These are phyloP conservation scores for Saturnispora besseyi DNA, from an alignment of 805 yeast genomes.

Conservation along the genomic window DNA sequence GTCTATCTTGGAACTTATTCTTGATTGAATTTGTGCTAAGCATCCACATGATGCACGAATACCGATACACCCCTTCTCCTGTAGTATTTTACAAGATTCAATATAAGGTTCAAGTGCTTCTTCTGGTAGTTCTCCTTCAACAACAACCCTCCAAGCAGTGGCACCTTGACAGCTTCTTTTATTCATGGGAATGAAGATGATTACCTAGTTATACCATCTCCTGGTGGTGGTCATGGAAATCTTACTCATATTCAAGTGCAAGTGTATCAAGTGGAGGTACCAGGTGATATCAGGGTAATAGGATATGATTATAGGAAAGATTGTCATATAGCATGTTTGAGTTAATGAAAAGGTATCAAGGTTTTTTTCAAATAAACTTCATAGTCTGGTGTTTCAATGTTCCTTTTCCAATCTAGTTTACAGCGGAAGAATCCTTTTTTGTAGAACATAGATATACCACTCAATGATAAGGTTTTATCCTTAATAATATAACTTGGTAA, in stretches of 20 bases:
- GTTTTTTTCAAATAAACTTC: too few species aligned
- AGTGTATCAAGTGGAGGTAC: conserved; percentile 24
- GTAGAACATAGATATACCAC: too few species aligned
- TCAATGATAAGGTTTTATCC: too few species aligned
- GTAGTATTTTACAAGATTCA: conserved; percentile 21
- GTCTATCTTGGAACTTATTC: conserved; percentile 17
- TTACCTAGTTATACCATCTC: conserved; percentile 23
- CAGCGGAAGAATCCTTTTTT: too few species aligned
- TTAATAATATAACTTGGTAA: too few species aligned
- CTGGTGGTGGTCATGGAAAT: conserved; percentile 29
- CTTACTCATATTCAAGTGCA: conserved; percentile 25
- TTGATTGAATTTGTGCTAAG: conserved; percentile 25
- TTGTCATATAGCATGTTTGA: too few species aligned
- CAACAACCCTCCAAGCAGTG: conserved; percentile 23
- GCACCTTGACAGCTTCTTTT: conserved; percentile 21
- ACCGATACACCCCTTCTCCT: conserved; percentile 27
- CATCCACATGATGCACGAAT: conserved; percentile 31
- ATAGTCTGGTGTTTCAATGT: too few species aligned
- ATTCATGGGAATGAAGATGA: conserved; percentile 23
- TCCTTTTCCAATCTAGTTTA: too few species aligned
- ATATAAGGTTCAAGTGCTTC: conserved; percentile 23
- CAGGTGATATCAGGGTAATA: conserved; percentile 15
- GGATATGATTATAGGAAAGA: conserved; percentile 14
- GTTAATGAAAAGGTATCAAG: too few species aligned
- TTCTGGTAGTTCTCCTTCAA: conserved; percentile 17